Evolutionary conservation across 331 rosid species (phyloP), one percentile per base, ranked within the genome.

Genomic region (Pyrus hybrid): DNA sequence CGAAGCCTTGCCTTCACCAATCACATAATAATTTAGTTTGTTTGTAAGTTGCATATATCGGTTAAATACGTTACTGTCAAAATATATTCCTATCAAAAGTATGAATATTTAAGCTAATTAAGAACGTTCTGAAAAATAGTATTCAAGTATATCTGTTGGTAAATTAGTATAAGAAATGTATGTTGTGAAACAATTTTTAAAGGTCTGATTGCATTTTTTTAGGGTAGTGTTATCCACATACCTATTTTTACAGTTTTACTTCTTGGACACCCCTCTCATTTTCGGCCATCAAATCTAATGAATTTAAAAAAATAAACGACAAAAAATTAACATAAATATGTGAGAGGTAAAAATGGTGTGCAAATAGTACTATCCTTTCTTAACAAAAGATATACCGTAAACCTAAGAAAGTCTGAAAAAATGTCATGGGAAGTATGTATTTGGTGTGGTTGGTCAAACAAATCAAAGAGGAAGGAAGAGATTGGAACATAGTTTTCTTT

Each of bases 1-100:
- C 1, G 87, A 83, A 16, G 99, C 99, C 83, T 90, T 92, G 5
- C 90, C 99, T 95, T 56, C 72, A 81, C 20, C 75, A 35, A 47
- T 18, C 35, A 35, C 21, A 30, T 49, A 14, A 51, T 29, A 5
- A 12, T 23, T 29, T 35, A 11, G 41, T 22, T 18, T 18, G 20
- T n/a, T n/a, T 32, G 6, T 71, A 47, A 53, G 58, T 53, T 53
- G 58, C 58, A 53, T 53, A 1, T 51, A 53, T 51, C 57, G 1
- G 2, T 51, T 17, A 2, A 51, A 51, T 53, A 53, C 22, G 22
- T 53, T 53, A 17, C 57, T 3, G 57, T 51, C 21, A 53, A 53
- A 53, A 53, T 7, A 17, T 53, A 53, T 53, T 53, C 11, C 58
- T 7, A 53, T 53, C 20, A 7, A 53, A 51, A 53, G 22, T 53